These are phyloP conservation scores for Salix exigua DNA, from an alignment of 345 rosid genomes.

Conservation along the genomic window DNA sequence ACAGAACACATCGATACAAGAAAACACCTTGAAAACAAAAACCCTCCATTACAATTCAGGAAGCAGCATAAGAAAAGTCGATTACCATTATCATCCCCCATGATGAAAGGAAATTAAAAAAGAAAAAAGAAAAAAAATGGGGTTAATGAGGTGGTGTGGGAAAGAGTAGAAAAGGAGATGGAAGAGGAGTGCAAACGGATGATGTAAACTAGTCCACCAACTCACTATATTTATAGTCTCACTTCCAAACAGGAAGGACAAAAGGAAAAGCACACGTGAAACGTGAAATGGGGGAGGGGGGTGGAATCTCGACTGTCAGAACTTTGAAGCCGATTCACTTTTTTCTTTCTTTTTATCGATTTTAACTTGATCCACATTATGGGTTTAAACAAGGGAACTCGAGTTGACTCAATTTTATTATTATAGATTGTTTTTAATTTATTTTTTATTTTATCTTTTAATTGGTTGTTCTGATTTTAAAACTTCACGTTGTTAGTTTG, in stretches of 20 bases:
- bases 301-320: background rate
- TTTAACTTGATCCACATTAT: too few species aligned
- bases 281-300: background rate
- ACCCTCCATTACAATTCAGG: background rate
- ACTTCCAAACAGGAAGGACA: background rate
- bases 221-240: background rate
- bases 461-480: too few species aligned
- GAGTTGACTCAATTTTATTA: too few species aligned
- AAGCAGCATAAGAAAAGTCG: background rate
- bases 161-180: background rate
- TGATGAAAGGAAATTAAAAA: background rate
- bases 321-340: background rate
- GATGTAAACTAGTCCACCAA: constrained; percentile 11
- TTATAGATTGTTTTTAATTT: too few species aligned
- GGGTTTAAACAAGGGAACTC: too few species aligned
- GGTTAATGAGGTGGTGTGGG: background rate
- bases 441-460: too few species aligned
- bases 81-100: constrained; percentile 17
- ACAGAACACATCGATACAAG: background rate
- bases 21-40: background rate
- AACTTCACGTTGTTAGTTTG: fast-evolving
- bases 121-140: background rate
- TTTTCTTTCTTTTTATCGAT: background rate
- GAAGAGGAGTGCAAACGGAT: background rate
- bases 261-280: background rate